A percentile compares a stretch with the other conserved stretches of the same genome.
Conservation (phyloP, 352 stramenopile genomes). For the Aphanomyces cochlioides region DNA sequence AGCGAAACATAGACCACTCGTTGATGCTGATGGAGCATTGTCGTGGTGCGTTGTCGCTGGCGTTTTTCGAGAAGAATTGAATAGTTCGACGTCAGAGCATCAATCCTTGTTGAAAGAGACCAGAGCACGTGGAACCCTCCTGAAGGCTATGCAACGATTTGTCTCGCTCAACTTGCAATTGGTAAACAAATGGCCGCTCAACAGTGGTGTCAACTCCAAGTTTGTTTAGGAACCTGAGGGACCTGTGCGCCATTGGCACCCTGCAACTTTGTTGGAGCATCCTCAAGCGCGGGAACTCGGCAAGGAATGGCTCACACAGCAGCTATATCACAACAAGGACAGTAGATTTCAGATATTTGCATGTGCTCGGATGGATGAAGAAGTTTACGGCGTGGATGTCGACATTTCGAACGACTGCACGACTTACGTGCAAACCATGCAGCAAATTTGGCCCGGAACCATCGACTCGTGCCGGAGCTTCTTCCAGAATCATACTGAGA, state of each 20-base stretch:
- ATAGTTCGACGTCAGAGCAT: neutral
- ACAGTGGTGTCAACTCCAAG: neutral
- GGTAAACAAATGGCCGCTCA: neutral
- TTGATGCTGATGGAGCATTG: neutral
- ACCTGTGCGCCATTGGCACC: neutral
- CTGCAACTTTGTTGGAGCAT: neutral
- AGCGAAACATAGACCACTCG: neutral
- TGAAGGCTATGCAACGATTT: neutral
- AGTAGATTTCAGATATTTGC: neutral
- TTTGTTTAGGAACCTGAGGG: neutral
- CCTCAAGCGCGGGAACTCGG: neutral
- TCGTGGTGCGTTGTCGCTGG: neutral
- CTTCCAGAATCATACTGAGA: neutral
- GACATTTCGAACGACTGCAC: neutral
- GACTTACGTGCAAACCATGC: neutral
- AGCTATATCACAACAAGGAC: conserved; percentile 9
- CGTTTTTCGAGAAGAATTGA: neutral
- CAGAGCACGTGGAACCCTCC: neutral
- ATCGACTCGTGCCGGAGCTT: neutral
- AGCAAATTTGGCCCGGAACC: neutral
- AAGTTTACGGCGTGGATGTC: neutral
- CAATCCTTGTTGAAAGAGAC: neutral
- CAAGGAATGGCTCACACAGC: conserved; percentile 20
- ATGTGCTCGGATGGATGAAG: neutral
- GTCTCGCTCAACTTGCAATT: neutral